Base-by-base conservation (phyloP, 2,329 filamentous ascomycete genomes). In the Colletotrichum costaricense region DNA sequence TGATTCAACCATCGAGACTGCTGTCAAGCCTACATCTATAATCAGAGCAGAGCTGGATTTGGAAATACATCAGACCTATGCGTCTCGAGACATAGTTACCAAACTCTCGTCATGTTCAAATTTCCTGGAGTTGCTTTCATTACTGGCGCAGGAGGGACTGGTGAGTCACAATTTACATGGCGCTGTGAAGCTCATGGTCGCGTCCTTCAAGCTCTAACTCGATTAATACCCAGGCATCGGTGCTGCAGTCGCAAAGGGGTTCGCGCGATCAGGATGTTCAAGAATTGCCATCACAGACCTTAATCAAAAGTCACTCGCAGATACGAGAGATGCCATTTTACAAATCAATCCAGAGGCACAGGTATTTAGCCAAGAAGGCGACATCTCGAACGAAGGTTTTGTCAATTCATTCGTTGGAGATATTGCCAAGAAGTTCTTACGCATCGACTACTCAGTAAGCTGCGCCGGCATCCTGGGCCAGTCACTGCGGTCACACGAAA, bases 391-490 rank as follows among this genome's bases (percentile, higher is more conserved):
- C 28, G 84, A 87, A 57, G 64, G 64, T 0, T 89, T 87, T 72
- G 82, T 86, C 28, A 78, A 82, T 3, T 77, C 77, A 0, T 82
- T 88, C 22, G 79, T 80, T 26, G 78, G 75, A 46, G 79, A 81
- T 1, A 78, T 82, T 0, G 78, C 78, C 5, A 74, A 75, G 0
- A 74, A 71, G 1, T 88, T 88, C 70, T 79, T 79, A 0, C 85
- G 88, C 8, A 77, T 91, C 4, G 89, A 91, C 76, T 91, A 91
- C 77, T 85, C 85, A 0, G 86, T 90, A 7, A 88, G 88, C 69
- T 90, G 88, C 65, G 89, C 89, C 0, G 89, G 89, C 0, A 83
- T 90, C 4, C 76, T 88, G 4, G 85, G 86, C 5, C 78, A 80
- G 5, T 78, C 81, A 8, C 80, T 83, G 46, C 81, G 84, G 24